Evolutionary conservation across 352 stramenopile genomes (phyloP).

Genomic region (Phytophthora europaea): DNA sequence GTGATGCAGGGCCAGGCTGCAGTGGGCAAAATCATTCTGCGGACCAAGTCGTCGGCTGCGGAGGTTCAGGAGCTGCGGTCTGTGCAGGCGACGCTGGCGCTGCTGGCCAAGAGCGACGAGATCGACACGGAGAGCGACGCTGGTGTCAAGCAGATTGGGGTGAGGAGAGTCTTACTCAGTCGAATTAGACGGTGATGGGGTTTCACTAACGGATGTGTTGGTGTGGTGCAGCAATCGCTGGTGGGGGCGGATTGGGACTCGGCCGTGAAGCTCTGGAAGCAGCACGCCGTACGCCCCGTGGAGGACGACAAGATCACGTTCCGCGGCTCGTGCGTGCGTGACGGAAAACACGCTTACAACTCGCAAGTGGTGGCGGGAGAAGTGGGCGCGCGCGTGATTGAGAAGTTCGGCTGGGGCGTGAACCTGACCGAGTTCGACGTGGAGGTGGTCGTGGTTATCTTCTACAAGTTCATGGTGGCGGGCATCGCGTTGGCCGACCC

Average conservation of each 20-base stretch:
- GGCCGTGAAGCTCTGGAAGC: constrained; percentile 69
- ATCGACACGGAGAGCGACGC: constrained; percentile 59
- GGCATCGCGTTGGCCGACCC: constrained; percentile 74
- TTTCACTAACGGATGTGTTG: constrained; percentile 8
- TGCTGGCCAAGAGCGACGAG: constrained; percentile 65
- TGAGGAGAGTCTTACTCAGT: constrained; percentile 36
- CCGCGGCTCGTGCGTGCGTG: constrained; percentile 80
- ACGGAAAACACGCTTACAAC: constrained; percentile 80
- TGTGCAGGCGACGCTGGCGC: constrained; percentile 67
- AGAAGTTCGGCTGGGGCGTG: constrained; percentile 73
- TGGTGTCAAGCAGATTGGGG: constrained; percentile 70
- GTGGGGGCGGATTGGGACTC: constrained; percentile 60
- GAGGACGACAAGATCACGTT: constrained; percentile 57
- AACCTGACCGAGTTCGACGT: constrained; percentile 73
- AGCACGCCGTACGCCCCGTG: constrained; percentile 37
- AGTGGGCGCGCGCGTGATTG: constrained; percentile 63
- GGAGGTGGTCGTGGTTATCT: constrained; percentile 81
- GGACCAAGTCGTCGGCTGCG: constrained; percentile 58
- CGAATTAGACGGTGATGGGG: neutral
- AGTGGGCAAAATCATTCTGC: constrained; percentile 72
- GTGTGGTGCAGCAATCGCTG: constrained; percentile 53
- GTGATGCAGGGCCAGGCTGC: constrained; percentile 80
- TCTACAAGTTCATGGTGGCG: constrained; percentile 74
- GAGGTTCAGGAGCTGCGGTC: constrained; percentile 66
- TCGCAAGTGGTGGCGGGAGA: constrained; percentile 72